These are phyloP conservation scores for Capsella rubella DNA, from an alignment of 441 rosid species.

Conservation along the genomic window DNA sequence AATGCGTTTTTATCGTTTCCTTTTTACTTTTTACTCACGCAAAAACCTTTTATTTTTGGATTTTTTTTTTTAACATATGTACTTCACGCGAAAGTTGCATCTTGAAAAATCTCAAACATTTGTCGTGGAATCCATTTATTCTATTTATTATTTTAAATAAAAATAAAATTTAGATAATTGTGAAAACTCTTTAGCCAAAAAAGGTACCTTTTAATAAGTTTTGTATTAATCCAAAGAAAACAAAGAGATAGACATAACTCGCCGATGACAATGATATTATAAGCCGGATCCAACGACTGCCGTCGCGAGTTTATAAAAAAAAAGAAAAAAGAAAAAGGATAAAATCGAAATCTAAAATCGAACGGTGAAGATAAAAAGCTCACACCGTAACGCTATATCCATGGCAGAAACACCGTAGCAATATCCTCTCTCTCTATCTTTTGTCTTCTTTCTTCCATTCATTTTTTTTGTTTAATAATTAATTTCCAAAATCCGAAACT, in stretches of 20 bases:
- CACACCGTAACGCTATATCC: constrained; percentile 41
- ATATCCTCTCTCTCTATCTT: constrained; percentile 36
- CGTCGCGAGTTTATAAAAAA: constrained; percentile 17
- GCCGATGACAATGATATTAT: neutral
- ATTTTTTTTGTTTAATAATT: constrained; percentile 41
- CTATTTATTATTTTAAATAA: neutral
- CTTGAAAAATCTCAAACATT: constrained; percentile 12
- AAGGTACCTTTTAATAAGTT: too few species aligned
- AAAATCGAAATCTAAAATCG: neutral
- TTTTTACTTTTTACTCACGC: constrained; percentile 4
- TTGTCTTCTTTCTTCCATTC: constrained; percentile 57
- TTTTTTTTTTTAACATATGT: constrained; percentile 5
- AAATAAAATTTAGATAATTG: neutral
- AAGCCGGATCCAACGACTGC: constrained; percentile 32
- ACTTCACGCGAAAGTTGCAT: constrained; percentile 8
- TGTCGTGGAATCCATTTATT: neutral
- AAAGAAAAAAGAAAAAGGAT: neutral
- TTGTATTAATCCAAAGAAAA: neutral
- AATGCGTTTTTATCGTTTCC: constrained; percentile 33
- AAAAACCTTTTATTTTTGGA: neutral
- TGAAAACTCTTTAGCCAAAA: too few species aligned
- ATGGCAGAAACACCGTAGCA: constrained; percentile 47
- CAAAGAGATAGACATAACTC: neutral
- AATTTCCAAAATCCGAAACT: constrained; percentile 24
- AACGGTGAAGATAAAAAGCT: constrained; percentile 39